A percentile compares a stretch with the other conserved stretches of the same genome.
phyloP scores from a whole-genome alignment of 164 flowering plant genomes.

The Umbellularia californica region DNA sequence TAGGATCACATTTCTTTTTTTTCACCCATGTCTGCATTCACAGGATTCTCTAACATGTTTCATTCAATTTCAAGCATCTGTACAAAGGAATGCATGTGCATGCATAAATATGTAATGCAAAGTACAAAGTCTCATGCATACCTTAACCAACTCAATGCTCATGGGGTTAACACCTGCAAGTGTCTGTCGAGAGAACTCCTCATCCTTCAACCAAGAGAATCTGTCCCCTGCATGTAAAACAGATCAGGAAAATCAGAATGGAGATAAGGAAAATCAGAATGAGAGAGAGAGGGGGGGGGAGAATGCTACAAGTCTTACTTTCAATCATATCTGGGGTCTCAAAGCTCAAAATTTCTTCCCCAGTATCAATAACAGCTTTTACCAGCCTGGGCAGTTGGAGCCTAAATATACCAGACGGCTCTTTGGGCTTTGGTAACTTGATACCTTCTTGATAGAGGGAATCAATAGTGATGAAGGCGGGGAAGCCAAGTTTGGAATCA shows the following conservation, averaged over 20 bases:
- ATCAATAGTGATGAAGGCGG: conserved; percentile 44
- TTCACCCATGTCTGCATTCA: too few species aligned
- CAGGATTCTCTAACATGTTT: too few species aligned
- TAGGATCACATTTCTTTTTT: too few species aligned
- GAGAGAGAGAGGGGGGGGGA: neutral
- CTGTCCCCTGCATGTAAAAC: conserved; percentile 24
- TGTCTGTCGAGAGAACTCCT: conserved; percentile 38
- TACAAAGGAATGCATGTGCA: neutral
- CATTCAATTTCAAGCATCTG: too few species aligned
- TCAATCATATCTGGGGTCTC: conserved; percentile 30
- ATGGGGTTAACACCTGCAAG: conserved; percentile 41
- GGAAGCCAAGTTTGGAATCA: conserved; percentile 34
- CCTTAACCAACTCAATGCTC: conserved; percentile 32
- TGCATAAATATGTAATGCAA: neutral
- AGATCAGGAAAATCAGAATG: neutral
- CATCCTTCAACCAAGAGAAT: conserved; percentile 40
- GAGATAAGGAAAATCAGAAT: neutral
- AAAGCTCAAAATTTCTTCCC: conserved; percentile 26
- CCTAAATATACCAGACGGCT: conserved; percentile 3
- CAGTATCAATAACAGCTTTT: conserved; percentile 11
- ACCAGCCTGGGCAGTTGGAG: conserved; percentile 21
- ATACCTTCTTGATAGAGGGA: conserved; percentile 36
- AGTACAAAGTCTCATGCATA: conserved; percentile 3
- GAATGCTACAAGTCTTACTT: conserved; percentile 7
- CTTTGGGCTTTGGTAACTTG: conserved; percentile 17